Evolutionary conservation across 148 eudicot genomes (phyloP), one percentile per base, ranked within the genome.

Genomic region (Rhododendron vialii): DNA sequence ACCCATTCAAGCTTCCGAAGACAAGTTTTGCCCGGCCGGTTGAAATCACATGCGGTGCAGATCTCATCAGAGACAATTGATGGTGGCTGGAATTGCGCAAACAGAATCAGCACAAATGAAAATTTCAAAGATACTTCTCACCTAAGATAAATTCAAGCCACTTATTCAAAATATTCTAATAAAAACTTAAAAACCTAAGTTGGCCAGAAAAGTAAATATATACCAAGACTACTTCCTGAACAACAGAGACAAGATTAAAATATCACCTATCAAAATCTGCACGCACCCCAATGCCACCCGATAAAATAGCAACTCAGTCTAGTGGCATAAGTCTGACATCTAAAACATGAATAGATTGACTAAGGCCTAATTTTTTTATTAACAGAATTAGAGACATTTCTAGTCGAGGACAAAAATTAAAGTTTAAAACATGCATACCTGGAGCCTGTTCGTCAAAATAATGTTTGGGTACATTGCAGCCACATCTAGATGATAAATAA

Each of bases 401-500:
- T 43, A 41, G 55, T 41, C 38, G 30, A n/a, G 24, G 4, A 61
- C 8, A n/a, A 82, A 30, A 61, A 36, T 36, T 83, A 79, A 83
- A 87, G 55, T 47, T 17, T 33, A 41, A 84, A 71, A 84, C 50
- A 41, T 87, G 83, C 90, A 73, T 78, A 97, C 99, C 99, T 98
- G 99, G 89, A 98, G 99, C 92, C 99, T 93, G 93, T 98, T 98
- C 30, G 99, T 98, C 90, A 98, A 86, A 80, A 98, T 98, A 82
- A 98, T 98, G 86, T 98, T 98, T 8, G 99, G 99, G 88, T 98
- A 98, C 99, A 98, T 98, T 67, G 99, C 99, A 88, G 99, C 99
- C 84, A 98, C 99, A 93, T 98, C 99, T 85, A 98, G 90, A 93
- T 98, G 99, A 91, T 98, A 98, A 83, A 98, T 98, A 85, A 98